These are phyloP conservation scores for Scalesia atractyloides DNA, from an alignment of 129 eudicot genomes.

Conservation along the genomic window DNA sequence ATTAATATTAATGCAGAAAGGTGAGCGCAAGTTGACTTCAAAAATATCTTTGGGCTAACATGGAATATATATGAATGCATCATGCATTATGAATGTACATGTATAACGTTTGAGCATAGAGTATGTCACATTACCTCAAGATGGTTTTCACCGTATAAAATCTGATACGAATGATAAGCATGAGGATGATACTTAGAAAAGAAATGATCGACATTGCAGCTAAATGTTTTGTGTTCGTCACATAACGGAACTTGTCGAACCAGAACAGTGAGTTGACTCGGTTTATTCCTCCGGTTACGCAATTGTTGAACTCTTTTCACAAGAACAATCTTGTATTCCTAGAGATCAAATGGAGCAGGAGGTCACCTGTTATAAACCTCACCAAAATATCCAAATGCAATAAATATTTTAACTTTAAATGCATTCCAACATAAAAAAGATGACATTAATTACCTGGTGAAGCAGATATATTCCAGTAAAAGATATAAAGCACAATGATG, in stretches of 20 bases:
- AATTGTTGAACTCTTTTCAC: conserved; percentile 60
- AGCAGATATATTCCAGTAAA: conserved; percentile 64
- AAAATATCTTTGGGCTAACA: neutral
- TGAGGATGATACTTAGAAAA: conserved; percentile 77
- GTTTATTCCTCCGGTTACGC: conserved; percentile 55
- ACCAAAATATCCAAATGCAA: conserved; percentile 27
- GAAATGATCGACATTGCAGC: conserved; percentile 78
- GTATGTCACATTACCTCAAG: conserved; percentile 41
- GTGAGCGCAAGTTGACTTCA: neutral
- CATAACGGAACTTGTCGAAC: conserved; percentile 90
- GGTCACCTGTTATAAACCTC: conserved; percentile 49
- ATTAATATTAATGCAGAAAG: neutral
- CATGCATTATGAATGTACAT: neutral
- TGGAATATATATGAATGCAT: neutral
- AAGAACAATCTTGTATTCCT: conserved; percentile 70
- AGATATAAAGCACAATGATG: conserved; percentile 71
- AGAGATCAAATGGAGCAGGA: conserved; percentile 44
- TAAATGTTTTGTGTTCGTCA: conserved; percentile 66
- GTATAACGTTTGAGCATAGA: neutral
- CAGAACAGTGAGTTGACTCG: conserved; percentile 78
- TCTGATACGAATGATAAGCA: conserved; percentile 73
- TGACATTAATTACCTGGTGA: conserved; percentile 57
- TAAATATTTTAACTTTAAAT: neutral
- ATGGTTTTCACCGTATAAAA: conserved; percentile 63
- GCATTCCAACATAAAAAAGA: neutral